Evolutionary conservation across 1,284 basidiomycete genomes (phyloP).

Genomic region (Mycosarcoma mackinlayi): DNA sequence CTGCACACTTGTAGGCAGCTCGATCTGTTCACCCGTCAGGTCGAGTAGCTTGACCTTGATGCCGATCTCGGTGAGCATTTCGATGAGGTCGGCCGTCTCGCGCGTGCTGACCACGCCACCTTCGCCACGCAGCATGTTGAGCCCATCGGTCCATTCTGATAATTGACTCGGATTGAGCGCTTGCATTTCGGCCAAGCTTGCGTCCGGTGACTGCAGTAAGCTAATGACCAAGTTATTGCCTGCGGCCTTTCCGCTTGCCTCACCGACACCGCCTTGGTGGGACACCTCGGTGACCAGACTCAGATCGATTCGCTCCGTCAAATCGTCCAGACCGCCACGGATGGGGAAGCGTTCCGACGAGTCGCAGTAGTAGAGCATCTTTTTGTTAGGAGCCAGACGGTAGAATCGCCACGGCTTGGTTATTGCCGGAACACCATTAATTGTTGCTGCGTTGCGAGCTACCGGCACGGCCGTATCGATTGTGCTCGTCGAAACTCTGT

Average conservation of each 20-base stretch:
- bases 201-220: conserved; percentile 52
- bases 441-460: conserved; percentile 2
- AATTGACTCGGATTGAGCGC: conserved; percentile 85
- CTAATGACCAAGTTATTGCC: conserved; percentile 44
- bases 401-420: conserved; percentile 68
- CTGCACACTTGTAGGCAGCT: conserved; percentile 46
- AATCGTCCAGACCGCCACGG: conserved; percentile 82
- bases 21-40: conserved; percentile 59
- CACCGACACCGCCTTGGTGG: conserved; percentile 12
- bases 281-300: conserved; percentile 65
- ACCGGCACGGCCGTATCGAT: conserved; percentile 23
- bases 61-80: conserved; percentile 84
- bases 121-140: conserved; percentile 76
- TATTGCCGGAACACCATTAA: conserved; percentile 1
- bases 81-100: conserved; percentile 61
- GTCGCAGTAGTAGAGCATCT: conserved; percentile 85
- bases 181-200: conserved; percentile 82
- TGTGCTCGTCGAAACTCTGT: conserved; percentile 31
- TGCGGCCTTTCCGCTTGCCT: not conserved
- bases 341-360: conserved; percentile 80
- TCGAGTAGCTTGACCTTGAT: conserved; percentile 88
- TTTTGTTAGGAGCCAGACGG: conserved; percentile 72
- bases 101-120: conserved; percentile 59
- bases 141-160: conserved; percentile 95
- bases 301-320: conserved; percentile 75